phyloP scores from a whole-genome alignment of 108 stramenopile genomes.

The Skeletonema menzelii region DNA sequence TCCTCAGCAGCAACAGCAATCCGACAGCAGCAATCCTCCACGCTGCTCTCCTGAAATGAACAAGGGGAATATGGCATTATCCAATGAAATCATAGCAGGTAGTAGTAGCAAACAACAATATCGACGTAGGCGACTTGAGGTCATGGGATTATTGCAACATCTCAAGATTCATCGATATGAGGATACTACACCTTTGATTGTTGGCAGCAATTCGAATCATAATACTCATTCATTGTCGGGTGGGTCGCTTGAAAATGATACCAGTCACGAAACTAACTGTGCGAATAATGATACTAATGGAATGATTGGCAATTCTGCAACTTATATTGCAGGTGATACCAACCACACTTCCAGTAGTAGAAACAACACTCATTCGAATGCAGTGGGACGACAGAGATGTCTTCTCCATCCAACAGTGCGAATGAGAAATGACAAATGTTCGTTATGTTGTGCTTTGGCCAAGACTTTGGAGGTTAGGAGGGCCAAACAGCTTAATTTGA shows the following conservation, averaged over 20 bases:
- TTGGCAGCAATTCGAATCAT: too few relatives aligned
- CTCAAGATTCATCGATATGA: background rate
- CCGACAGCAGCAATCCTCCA: background rate
- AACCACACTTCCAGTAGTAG: too few relatives aligned
- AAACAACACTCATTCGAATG: too few relatives aligned
- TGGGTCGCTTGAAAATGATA: background rate
- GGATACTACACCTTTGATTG: background rate
- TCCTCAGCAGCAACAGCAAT: background rate
- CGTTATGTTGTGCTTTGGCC: background rate
- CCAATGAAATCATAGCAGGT: too few relatives aligned
- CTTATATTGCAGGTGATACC: too few relatives aligned
- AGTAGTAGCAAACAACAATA: too few relatives aligned
- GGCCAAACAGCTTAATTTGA: background rate
- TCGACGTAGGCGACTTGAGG: conserved; percentile 10
- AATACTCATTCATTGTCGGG: background rate
- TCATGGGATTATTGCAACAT: conserved; percentile 7
- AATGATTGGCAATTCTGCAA: too few relatives aligned
- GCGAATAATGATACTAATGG: too few relatives aligned
- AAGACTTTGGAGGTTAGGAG: background rate
- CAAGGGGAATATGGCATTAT: too few relatives aligned
- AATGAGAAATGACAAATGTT: background rate
- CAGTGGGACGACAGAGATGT: background rate
- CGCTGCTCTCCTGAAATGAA: too few relatives aligned
- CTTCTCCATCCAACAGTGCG: background rate
- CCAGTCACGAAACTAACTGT: background rate